Conservation (phyloP, 768 basidiomycete species). For the Hypholoma fasciculare region DNA sequence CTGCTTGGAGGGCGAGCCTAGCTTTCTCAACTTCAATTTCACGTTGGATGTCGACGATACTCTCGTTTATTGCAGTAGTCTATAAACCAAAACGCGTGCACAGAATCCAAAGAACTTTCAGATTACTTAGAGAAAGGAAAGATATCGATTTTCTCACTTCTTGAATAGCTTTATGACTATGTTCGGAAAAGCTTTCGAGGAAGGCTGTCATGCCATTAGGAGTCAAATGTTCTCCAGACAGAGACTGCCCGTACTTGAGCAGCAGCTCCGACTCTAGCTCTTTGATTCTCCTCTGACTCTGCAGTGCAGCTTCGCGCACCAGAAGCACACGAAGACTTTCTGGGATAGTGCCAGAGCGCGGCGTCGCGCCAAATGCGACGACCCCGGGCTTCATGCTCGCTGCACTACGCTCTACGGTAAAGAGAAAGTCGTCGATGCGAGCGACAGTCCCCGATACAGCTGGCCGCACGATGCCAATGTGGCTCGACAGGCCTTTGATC, state of each 20-base stretch:
- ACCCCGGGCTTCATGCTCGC: neutral
- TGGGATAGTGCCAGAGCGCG: conserved; percentile 19
- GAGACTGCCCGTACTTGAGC: conserved; percentile 40
- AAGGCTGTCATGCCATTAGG: conserved; percentile 40
- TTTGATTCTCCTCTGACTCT: conserved; percentile 36
- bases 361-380: neutral
- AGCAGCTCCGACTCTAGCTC: conserved; percentile 44
- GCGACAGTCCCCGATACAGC: conserved; percentile 44
- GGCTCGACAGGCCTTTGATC: conserved; percentile 48
- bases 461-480: conserved; percentile 54
- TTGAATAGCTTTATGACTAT: conserved; percentile 31
- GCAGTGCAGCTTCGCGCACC: conserved; percentile 34
- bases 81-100: conserved; percentile 1
- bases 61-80: conserved; percentile 36
- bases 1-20: conserved; percentile 34
- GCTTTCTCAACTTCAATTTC: conserved; percentile 37
- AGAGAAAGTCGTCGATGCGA: conserved; percentile 58
- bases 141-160: conserved; percentile 21
- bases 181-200: conserved; percentile 38
- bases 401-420: conserved; percentile 30
- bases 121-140: neutral
- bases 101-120: neutral
- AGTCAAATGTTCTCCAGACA: conserved; percentile 41
- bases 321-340: conserved; percentile 37
- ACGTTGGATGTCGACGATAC: conserved; percentile 39